Base-by-base conservation (phyloP, 2,329 filamentous ascomycete species). In the Hawksworthiomyces lignivorus region DNA sequence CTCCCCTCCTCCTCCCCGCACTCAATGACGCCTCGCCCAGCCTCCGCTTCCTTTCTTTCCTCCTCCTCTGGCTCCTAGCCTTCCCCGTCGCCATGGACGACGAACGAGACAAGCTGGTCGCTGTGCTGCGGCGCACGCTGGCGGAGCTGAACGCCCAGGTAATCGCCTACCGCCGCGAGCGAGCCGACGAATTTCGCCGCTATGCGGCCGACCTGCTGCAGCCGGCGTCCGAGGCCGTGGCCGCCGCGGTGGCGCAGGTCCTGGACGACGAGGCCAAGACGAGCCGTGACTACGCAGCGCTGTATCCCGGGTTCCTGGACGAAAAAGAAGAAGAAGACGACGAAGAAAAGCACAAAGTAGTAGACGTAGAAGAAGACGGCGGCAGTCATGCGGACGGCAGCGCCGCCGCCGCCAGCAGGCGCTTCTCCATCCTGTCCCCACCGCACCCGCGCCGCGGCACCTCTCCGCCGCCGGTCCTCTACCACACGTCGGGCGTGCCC, bases 71-170 rank as follows among this genome's bases (percentile, higher is more conserved):
- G 15, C 36, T 12, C 11, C 17, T 24, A 18, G 17, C 24, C 34
- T 28, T 28, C 28, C 4, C 22, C 19, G 15, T 22, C 33, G 37
- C 31, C 37, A 48, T 48, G 46, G 43, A 43, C 19, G 40, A 73
- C 71, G 64, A 67, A 21, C 65, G 52, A 67, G 44, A 47, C 18
- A 26, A 55, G 51, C 65, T 77, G 48, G 63, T 73, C 50, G 63
- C 67, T 43, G 68, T 71, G 58, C 67, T 79, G 55, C 64, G 70
- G 51, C 61, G 60, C 52, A 74, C 70, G 65, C 70, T 76, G 49
- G 62, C 60, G 53, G 66, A 77, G 52, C 72, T 80, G 39, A 73
- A 81, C 54, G 62, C 64, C 55, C 73, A 72, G 56, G 73, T 81
- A 53, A 67, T 63, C 46, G 62, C 67, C 46, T 78, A 75, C 60